Percentiles rank a stretch among this genome's conserved stretches.
Conservation (phyloP, 2,329 filamentous ascomycete genomes). For the Penicillium sp. region DNA sequence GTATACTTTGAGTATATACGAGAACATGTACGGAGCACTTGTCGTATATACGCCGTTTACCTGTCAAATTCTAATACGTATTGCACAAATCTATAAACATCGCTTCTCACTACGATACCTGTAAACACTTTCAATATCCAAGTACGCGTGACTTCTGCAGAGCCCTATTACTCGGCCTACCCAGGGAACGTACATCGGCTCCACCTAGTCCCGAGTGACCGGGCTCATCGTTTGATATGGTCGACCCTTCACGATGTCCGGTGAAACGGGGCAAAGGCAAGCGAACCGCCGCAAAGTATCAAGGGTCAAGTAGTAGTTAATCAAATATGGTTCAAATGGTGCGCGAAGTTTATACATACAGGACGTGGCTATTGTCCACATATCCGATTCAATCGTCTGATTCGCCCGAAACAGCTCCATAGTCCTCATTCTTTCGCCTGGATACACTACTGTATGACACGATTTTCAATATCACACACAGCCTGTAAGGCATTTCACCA, state of each 20-base stretch:
- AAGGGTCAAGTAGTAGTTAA: neutral
- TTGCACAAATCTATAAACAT: neutral
- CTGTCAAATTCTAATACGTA: neutral
- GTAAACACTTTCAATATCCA: neutral
- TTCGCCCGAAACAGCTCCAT: neutral
- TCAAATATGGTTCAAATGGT: slow-evolving; percentile 1
- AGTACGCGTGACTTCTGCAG: neutral
- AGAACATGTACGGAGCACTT: neutral
- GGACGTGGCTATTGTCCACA: neutral
- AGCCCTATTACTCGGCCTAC: slow-evolving; percentile 9
- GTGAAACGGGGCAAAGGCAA: slow-evolving; percentile 2
- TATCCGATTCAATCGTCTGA: neutral
- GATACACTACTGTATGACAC: slow-evolving; percentile 26
- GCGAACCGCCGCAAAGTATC: neutral
- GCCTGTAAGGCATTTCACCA: slow-evolving; percentile 24
- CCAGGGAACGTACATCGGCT: slow-evolving; percentile 6
- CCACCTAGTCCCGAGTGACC: slow-evolving; percentile 9
- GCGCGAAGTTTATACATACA: neutral
- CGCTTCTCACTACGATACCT: neutral
- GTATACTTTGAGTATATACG: neutral
- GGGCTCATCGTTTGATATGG: slow-evolving; percentile 10
- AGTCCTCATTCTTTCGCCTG: slow-evolving; percentile 17
- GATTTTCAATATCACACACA: slow-evolving; percentile 26
- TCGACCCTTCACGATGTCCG: neutral
- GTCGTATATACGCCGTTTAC: neutral